These are phyloP conservation scores for Leccinum subrobustum DNA, from an alignment of 1,284 basidiomycete genomes.

Conservation along the genomic window DNA sequence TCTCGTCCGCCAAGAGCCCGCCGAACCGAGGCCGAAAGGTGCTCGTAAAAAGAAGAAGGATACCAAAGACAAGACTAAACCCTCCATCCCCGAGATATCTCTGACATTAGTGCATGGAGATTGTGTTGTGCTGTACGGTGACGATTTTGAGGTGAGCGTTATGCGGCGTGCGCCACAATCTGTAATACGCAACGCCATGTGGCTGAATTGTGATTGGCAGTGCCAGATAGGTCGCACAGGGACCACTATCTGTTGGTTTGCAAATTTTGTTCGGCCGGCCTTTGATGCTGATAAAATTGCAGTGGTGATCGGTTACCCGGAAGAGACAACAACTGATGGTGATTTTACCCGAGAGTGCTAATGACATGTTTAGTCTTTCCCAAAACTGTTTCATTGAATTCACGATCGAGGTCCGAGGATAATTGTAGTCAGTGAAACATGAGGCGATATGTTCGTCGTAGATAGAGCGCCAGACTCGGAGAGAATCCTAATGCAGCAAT, in stretches of 20 bases:
- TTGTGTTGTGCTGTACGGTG: slow-evolving; percentile 47
- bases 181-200: background rate
- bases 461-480: slow-evolving; percentile 29
- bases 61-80: slow-evolving; percentile 19
- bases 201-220: slow-evolving; percentile 19
- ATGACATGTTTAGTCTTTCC: background rate
- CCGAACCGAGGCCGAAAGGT: slow-evolving; percentile 4
- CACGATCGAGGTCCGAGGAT: background rate
- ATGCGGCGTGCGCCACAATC: background rate
- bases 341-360: background rate
- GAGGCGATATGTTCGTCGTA: slow-evolving; percentile 15
- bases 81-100: slow-evolving; percentile 30
- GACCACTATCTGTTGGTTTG: slow-evolving; percentile 32
- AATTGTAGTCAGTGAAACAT: background rate
- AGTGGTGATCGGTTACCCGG: slow-evolving; percentile 29
- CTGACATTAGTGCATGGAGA: slow-evolving; percentile 60
- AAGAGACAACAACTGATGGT: slow-evolving; percentile 10
- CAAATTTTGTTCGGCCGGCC: background rate
- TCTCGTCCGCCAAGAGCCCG: slow-evolving; percentile 1
- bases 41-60: slow-evolving; percentile 17
- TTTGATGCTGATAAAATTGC: slow-evolving; percentile 12
- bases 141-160: slow-evolving; percentile 51
- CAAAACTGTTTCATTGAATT: slow-evolving; percentile 5
- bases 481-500: slow-evolving; percentile 34
- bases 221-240: slow-evolving; percentile 32